phyloP scores from a whole-genome alignment of 2,329 filamentous ascomycete genomes.

The Zymoseptoria tritici region DNA sequence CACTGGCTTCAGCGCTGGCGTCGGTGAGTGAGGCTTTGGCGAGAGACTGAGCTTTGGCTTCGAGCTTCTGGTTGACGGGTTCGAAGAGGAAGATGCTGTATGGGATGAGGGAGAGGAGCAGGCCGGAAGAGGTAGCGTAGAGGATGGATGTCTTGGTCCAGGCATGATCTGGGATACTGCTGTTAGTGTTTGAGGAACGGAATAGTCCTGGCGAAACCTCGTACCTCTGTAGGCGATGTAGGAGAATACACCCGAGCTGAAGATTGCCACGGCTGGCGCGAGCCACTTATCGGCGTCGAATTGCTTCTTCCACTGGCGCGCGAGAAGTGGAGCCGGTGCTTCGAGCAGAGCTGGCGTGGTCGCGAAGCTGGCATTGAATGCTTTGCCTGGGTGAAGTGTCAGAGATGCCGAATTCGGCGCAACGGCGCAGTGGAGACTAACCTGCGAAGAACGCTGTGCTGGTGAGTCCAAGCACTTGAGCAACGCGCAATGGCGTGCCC shows the following conservation, averaged over 20 bases:
- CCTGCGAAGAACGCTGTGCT: conserved; percentile 42
- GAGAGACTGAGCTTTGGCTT: conserved; percentile 37
- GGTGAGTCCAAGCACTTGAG: conserved; percentile 47
- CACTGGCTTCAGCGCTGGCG: conserved; percentile 32
- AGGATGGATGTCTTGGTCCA: conserved; percentile 31
- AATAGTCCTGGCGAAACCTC: conserved; percentile 3
- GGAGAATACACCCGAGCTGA: conserved; percentile 37
- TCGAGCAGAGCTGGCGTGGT: conserved; percentile 47
- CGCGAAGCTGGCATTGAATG: conserved; percentile 33
- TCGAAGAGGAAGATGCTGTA: conserved; percentile 45
- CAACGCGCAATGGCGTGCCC: conserved; percentile 34
- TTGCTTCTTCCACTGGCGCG: conserved; percentile 47
- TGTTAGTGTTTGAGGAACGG: conserved; percentile 18
- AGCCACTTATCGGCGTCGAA: conserved; percentile 35
- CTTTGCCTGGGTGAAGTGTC: conserved; percentile 24
- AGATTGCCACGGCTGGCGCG: conserved; percentile 35
- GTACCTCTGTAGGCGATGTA: conserved; percentile 42
- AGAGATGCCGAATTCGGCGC: neutral
- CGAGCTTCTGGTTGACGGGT: conserved; percentile 44
- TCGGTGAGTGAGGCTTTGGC: conserved; percentile 32
- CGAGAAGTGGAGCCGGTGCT: conserved; percentile 48
- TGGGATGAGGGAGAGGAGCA: conserved; percentile 44
- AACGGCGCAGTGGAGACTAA: conserved; percentile 14
- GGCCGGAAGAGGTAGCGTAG: conserved; percentile 41
- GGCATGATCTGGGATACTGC: conserved; percentile 4